Conservation (phyloP, 2,329 filamentous ascomycete genomes). For the Penicillium frequentans region DNA sequence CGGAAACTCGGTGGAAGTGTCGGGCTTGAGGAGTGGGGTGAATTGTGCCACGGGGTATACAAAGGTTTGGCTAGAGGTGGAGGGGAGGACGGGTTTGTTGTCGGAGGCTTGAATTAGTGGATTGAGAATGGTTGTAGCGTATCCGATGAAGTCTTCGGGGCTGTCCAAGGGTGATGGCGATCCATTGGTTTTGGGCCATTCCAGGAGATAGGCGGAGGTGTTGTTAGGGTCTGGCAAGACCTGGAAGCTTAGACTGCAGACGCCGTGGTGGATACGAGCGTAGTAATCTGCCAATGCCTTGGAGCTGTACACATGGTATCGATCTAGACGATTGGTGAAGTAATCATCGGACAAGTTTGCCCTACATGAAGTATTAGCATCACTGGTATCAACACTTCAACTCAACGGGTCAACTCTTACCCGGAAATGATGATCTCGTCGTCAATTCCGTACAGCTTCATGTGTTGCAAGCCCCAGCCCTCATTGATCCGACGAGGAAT, state of each 20-base stretch:
- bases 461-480: constrained; percentile 96
- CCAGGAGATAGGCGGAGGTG: constrained; percentile 52
- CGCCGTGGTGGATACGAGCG: constrained; percentile 69
- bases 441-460: constrained; percentile 97
- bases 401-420: constrained; percentile 44
- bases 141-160: constrained; percentile 66
- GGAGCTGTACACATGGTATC: constrained; percentile 88
- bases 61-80: constrained; percentile 61
- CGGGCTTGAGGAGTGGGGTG: constrained; percentile 75
- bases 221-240: constrained; percentile 59
- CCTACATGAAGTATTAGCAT: constrained; percentile 36
- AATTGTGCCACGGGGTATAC: constrained; percentile 88
- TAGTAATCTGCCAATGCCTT: constrained; percentile 81
- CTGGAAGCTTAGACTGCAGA: constrained; percentile 78
- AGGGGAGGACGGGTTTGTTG: constrained; percentile 29
- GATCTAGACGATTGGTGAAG: constrained; percentile 92
- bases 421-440: constrained; percentile 94
- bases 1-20: constrained; percentile 85
- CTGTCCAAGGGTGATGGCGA: constrained; percentile 72
- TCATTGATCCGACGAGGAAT: constrained; percentile 92
- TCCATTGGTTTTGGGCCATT: constrained; percentile 75
- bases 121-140: constrained; percentile 66
- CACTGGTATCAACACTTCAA: not conserved
- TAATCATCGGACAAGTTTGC: constrained; percentile 93
- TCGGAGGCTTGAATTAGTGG: constrained; percentile 62